Evolutionary conservation across 2,329 filamentous ascomycete genomes (phyloP).

Genomic region (Fragosphaeria purpurea): DNA sequence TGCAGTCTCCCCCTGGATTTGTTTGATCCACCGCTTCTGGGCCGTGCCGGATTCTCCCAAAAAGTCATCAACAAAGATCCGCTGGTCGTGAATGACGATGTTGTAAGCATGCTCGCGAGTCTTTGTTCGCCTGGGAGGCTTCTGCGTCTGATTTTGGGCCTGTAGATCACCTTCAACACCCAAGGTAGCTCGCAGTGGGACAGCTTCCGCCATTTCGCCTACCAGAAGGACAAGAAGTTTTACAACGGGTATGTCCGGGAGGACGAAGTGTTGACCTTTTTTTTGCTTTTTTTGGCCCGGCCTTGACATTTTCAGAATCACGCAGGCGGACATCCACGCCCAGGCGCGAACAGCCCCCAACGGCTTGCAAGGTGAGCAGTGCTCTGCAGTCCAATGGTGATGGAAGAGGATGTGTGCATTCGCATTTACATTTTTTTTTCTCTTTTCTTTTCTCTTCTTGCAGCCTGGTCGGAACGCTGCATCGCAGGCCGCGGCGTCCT

Average conservation of each 20-base stretch:
- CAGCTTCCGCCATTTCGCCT: constrained; percentile 26
- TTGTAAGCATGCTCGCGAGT: neutral
- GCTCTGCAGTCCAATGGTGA: neutral
- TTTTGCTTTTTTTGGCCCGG: no score
- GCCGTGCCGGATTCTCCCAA: constrained; percentile 10
- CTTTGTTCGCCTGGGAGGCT: no score
- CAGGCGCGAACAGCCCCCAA: constrained; percentile 3
- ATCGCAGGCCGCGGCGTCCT: constrained; percentile 29
- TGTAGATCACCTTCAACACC: constrained; percentile 12
- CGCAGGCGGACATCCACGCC: constrained; percentile 2
- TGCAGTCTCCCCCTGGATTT: constrained; percentile 11
- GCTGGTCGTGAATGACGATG: constrained; percentile 7
- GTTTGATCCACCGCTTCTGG: constrained; percentile 11
- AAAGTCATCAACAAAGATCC: constrained; percentile 11
- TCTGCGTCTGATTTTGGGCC: neutral
- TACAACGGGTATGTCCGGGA: neutral
- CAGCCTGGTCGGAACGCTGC: constrained; percentile 14
- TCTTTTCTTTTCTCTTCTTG: neutral
- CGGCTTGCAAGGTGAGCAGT: constrained; percentile 5
- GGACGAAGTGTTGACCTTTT: no score
- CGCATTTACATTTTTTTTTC: neutral
- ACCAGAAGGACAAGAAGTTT: constrained; percentile 1
- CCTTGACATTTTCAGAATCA: neutral
- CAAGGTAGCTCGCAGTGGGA: constrained; percentile 19
- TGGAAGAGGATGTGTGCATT: no score